Conservation (phyloP, 495 filamentous ascomycete genomes). For the Sabuloglossum arenarium region DNA sequence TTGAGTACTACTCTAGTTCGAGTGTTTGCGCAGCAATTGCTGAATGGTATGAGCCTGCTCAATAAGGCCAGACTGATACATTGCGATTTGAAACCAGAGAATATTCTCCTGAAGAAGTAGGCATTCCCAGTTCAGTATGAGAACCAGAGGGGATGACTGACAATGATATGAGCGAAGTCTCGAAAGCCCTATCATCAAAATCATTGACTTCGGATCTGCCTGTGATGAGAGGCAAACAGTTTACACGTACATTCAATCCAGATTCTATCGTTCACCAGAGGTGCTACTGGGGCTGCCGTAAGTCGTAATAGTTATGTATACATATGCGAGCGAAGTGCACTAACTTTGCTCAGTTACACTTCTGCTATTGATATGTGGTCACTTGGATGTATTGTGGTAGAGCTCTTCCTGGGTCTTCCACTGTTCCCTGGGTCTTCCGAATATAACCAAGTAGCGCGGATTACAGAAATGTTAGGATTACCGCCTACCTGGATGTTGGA, state of each 20-base stretch:
- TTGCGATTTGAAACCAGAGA: slow-evolving; percentile 97
- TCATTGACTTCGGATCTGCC: slow-evolving; percentile 98
- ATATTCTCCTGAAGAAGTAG: slow-evolving; percentile 91
- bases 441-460: slow-evolving; percentile 94
- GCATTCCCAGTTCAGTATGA: slow-evolving; percentile 9
- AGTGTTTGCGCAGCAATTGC: slow-evolving; percentile 91
- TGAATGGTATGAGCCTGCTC: slow-evolving; percentile 78
- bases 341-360: slow-evolving; percentile 42
- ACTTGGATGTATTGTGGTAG: slow-evolving; percentile 93
- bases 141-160: not conserved
- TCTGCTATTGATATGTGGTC: slow-evolving; percentile 99
- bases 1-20: slow-evolving; percentile 93
- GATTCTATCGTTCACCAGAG: slow-evolving; percentile 95
- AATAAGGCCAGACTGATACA: slow-evolving; percentile 97
- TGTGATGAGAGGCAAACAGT: slow-evolving; percentile 98
- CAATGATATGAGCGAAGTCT: slow-evolving; percentile 30
- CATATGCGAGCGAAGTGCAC: slow-evolving; percentile 1
- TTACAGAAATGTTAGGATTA: slow-evolving; percentile 95
- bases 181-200: slow-evolving; percentile 98
- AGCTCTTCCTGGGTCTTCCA: slow-evolving; percentile 87
- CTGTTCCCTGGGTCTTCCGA: slow-evolving; percentile 96
- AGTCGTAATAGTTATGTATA: slow-evolving; percentile 10
- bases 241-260: slow-evolving; percentile 97
- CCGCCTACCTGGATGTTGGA: slow-evolving; percentile 99
- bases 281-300: slow-evolving; percentile 79